Percentiles rank a stretch among this genome's conserved stretches.
phyloP scores from a whole-genome alignment of 1,139 yeast genomes.

The Blastobotrys illinoisensis region DNA sequence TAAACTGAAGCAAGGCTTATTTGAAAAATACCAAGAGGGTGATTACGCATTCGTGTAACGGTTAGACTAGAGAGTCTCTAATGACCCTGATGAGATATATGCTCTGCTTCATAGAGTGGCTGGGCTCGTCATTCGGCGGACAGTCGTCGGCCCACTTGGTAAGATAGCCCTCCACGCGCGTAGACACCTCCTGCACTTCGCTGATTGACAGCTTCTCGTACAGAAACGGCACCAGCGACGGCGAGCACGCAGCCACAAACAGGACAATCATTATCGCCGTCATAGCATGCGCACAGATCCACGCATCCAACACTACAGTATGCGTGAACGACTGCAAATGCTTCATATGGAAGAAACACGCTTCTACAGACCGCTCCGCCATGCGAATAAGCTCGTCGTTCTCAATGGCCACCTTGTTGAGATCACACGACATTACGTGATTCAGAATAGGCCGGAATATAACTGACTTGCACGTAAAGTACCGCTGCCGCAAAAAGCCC shows the following conservation, averaged over 20 bases:
- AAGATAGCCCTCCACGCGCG: not conserved
- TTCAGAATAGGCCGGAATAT: constrained; percentile 14
- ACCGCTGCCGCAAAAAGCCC: constrained; percentile 19
- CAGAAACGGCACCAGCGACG: not conserved
- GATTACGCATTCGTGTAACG: no score
- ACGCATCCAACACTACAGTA: not conserved
- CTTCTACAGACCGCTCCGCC: not conserved
- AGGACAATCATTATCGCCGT: not conserved
- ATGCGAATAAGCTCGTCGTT: not conserved
- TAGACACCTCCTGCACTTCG: not conserved
- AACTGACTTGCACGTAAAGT: constrained; percentile 18
- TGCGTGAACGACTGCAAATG: not conserved
- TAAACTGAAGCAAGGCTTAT: no score
- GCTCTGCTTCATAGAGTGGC: not conserved
- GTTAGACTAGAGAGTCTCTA: not conserved
- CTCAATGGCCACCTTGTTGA: not conserved
- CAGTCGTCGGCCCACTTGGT: not conserved
- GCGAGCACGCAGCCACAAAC: not conserved
- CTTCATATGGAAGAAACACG: not conserved
- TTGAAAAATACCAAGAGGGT: no score
- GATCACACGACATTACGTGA: not conserved
- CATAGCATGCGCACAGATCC: not conserved
- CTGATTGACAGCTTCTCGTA: not conserved
- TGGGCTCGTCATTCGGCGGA: not conserved
- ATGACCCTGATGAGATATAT: not conserved